Base-by-base conservation (phyloP, 1,284 basidiomycete genomes). In the Gomphus bonarii region DNA sequence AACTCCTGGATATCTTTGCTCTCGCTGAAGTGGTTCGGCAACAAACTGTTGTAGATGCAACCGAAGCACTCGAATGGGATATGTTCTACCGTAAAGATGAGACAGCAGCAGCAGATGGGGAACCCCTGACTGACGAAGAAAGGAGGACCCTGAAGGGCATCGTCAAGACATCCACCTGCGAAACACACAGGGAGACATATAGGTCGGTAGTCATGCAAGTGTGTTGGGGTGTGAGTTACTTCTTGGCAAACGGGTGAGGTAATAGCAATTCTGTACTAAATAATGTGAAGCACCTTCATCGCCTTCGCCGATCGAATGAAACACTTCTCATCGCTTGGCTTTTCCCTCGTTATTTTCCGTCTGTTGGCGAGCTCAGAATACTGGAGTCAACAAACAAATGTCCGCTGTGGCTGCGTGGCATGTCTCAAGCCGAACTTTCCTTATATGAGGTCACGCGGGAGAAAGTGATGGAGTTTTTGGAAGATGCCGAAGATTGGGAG, bases 271-370 rank as follows among this genome's bases (percentile, higher is more conserved):
- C 28, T 14, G 8, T n/a, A 16, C 38, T 30, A 28, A 46, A 16
- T 31, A 12, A 25, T 12, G 9, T 50, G 5, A 28, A 58, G 57
- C 57, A 58, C 28, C 18, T 58, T 8, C 50, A 53, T 52, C 25
- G 42, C 18, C 28, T 58, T 33, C 57, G 57, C 16, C 50, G 49
- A 25, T 58, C 50, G 14, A 33, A 42, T 35, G 30, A 53, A 18
- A 33, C 57, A 14, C 46, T 33, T 36, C 42, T 53, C 4, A 53
- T 58, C 9, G 38, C 38, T 14, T n/a, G 36, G 14, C 43, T 36
- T 36, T 58, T 58, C 40, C 28, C 20, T 42, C 57, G 35, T 36
- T 58, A 58, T 47, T 58, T 58, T 47, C 57, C 57, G 4, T n/a
- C 35, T 42, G 20, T 47, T 11, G 48, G 25, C 22, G 50, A 46